Evolutionary conservation across 2,329 filamentous ascomycete species (phyloP), one percentile per base, ranked within the genome.

Genomic region (Penicillium verrucosum): DNA sequence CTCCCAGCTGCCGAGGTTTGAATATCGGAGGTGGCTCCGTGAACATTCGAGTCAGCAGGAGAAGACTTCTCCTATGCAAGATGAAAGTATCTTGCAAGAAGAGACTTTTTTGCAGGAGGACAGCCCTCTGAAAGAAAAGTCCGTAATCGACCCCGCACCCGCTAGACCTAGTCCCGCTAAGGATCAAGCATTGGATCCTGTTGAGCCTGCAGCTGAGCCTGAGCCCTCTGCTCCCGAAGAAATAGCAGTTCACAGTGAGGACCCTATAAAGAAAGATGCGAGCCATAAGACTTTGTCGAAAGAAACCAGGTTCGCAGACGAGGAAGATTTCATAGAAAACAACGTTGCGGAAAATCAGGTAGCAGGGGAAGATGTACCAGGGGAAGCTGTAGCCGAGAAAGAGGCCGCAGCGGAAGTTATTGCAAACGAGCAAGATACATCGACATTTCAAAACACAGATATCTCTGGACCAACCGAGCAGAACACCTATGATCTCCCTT

Each of bases 1-100:
- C 7, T 75, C 74, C 23, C 70, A 74, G 38, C 60, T 75, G 45
- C 68, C 73, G 2, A 71, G 70, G 43, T 77, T 77, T 55, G 68
- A 75, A 63, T 77, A 73, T 57, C 70, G 71, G 34, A 63, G 68
- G 16, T 65, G 56, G 52, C 64, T 62, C 37, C 34, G 49, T 18
- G 40, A 52, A 29, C 21, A 46, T 16, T 51, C 60, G n/a, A 43
- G 42, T 18, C 55, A 60, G 11, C 25, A 57, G 8, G 30, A 42
- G 10, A 10, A 55, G 45, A 47, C 49, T 25, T 60, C 57, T 21
- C 44, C 58, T n/a, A 16, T 46, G 36, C 27, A 42, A 9, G 53
- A 56, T 32, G 48, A 56, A 25, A 56, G 54, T 14, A 46, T 56
- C 3, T 6, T 56, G 4, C 54, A 56, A 41, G 54, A 56, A 40